A percentile compares a stretch with the other conserved stretches of the same genome.
phyloP scores from a whole-genome alignment of 1,284 basidiomycete species.

The Neolentinus lepideus region DNA sequence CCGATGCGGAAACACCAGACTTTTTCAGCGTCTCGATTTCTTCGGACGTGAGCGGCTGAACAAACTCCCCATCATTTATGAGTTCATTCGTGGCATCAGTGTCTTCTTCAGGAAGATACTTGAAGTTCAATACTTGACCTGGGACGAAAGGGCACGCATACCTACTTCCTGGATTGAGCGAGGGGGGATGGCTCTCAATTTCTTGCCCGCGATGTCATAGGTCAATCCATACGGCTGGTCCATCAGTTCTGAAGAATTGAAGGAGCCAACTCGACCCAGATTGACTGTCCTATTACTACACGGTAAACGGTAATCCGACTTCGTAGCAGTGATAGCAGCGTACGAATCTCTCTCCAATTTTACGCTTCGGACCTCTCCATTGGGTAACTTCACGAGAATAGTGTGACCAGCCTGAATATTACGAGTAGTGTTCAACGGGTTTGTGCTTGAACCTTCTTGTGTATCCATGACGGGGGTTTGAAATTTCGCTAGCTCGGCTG shows the following conservation, averaged over 20 bases:
- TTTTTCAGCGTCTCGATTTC: constrained; percentile 81
- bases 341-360: constrained; percentile 64
- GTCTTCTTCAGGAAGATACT: constrained; percentile 51
- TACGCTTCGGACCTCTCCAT: constrained; percentile 58
- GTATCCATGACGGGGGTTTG: neutral
- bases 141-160: constrained; percentile 23
- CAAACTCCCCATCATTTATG: constrained; percentile 74
- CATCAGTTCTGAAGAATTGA: constrained; percentile 61
- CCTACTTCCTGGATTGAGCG: constrained; percentile 68
- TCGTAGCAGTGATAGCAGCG: constrained; percentile 18
- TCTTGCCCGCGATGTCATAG: constrained; percentile 70
- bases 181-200: constrained; percentile 53
- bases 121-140: constrained; percentile 8
- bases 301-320: constrained; percentile 12
- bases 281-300: constrained; percentile 43
- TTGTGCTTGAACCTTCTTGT: neutral
- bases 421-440: constrained; percentile 16
- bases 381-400: constrained; percentile 62
- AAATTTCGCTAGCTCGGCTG: neutral
- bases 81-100: constrained; percentile 87
- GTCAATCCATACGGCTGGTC: constrained; percentile 70
- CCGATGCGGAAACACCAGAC: constrained; percentile 69
- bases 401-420: constrained; percentile 55
- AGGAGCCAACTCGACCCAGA: constrained; percentile 71
- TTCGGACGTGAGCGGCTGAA: constrained; percentile 71